Percentiles rank a stretch among this genome's conserved stretches.
Conservation (phyloP, 108 stramenopile species). For the Discostella stelligeroides region DNA sequence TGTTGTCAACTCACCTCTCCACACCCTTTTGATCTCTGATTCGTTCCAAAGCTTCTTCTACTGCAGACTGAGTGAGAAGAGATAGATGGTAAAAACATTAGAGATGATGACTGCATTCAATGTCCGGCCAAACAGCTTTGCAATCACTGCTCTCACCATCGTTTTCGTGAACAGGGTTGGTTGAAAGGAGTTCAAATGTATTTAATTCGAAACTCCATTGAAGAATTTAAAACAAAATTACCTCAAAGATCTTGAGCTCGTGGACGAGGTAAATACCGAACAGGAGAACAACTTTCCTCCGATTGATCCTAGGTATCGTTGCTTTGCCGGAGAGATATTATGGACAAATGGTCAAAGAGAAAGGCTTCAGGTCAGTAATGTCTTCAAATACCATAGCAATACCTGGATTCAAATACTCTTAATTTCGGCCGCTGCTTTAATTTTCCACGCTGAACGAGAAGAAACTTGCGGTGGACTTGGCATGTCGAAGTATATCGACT, state of each 20-base stretch:
- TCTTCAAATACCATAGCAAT: neutral
- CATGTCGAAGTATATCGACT: slow-evolving; percentile 48
- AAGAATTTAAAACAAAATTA: neutral
- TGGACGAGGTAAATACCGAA: too few relatives aligned
- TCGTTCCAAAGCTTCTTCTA: slow-evolving; percentile 83
- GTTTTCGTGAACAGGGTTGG: neutral
- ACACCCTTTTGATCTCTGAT: slow-evolving; percentile 73
- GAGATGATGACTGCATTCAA: neutral
- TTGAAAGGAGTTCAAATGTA: neutral
- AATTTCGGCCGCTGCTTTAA: neutral
- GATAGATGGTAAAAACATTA: neutral
- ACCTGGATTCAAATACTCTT: too few relatives aligned
- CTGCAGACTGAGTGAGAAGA: slow-evolving; percentile 22
- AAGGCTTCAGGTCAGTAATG: slow-evolving; percentile 17
- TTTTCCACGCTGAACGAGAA: neutral
- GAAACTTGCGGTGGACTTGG: slow-evolving; percentile 39
- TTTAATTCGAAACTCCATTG: neutral
- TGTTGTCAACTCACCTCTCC: slow-evolving; percentile 51
- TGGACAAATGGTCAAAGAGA: slow-evolving; percentile 31
- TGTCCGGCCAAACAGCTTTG: neutral
- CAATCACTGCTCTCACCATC: neutral
- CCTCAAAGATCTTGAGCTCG: too few relatives aligned
- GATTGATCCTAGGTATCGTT: too few relatives aligned
- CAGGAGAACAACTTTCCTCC: too few relatives aligned
- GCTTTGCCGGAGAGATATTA: neutral